These are phyloP conservation scores for Neospermospora avenae DNA, from an alignment of 2,329 filamentous ascomycete genomes.

Conservation along the genomic window DNA sequence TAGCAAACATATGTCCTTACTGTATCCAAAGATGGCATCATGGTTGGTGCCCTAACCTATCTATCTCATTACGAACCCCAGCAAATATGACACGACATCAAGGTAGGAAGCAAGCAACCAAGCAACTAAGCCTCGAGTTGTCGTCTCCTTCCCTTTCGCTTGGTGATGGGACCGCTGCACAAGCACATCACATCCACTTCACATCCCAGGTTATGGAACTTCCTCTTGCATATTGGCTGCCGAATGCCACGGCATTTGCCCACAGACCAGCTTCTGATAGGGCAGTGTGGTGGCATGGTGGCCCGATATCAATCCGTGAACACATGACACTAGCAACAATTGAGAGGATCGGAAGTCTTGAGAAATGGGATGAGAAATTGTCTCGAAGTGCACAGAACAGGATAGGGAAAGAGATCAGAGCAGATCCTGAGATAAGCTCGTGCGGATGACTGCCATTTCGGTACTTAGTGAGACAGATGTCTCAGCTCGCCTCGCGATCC, in stretches of 20 bases:
- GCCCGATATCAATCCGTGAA: background rate
- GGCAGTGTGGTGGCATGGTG: background rate
- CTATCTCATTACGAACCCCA: background rate
- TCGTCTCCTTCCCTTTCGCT: background rate
- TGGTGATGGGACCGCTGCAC: background rate
- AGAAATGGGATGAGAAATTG: background rate
- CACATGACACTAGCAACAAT: background rate
- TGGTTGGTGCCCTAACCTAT: background rate
- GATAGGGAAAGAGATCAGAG: background rate
- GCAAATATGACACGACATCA: background rate
- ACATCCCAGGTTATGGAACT: background rate
- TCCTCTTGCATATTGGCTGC: background rate
- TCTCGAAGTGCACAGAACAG: background rate
- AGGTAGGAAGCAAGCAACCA: background rate
- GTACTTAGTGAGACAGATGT: background rate
- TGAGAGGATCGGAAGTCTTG: background rate
- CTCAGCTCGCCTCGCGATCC: background rate
- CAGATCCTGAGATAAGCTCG: background rate
- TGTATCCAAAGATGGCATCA: conserved; percentile 4
- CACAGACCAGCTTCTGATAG: background rate
- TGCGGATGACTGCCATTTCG: background rate
- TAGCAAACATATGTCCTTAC: background rate
- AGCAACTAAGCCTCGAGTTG: background rate
- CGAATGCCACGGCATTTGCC: conserved; percentile 4
- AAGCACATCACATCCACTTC: conserved; percentile 1